Evolutionary conservation across 495 filamentous ascomycete genomes (phyloP), one percentile per base, ranked within the genome.

Genomic region (Aspergillus sparsus): DNA sequence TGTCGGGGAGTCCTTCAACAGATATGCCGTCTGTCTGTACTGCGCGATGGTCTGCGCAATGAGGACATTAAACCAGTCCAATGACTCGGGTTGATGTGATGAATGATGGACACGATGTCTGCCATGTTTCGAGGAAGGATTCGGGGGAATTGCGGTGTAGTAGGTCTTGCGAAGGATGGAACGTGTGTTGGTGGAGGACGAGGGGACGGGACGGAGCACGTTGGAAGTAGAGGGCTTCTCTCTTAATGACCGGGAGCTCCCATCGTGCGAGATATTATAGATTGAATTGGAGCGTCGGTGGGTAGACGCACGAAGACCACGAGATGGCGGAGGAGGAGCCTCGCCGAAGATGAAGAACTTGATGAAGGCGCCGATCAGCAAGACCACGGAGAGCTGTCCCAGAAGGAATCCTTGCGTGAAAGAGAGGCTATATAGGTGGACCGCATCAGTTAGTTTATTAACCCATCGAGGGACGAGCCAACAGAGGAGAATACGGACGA

Each of bases 341-440:
- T 98, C 93, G 66, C 94, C 94, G 67, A 98, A 98, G 73, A 98
- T 97, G 85, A 98, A 98, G 84, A 97, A 98, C 74, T 96, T 96
- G 74, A 98, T 98, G 79, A 98, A 98, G 63, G 87, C 88, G 51
- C 91, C 91, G 60, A 98, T 85, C 56, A 98, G 77, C 32, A 98
- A 78, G 5, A 96, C 88, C 33, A 98, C 87, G 34, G 91, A 94
- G 57, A 98, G 81, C 72, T 98, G 94, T 49, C 94, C 94, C 50
- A 97, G 81, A 60, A 98, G 84, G 64, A 98, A 89, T 31, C 94
- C 94, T 74, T 96, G 90, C 9, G 89, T 93, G 49, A 96, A 97
- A 18, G 92, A 92, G 63, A 93, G 81, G 32, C 91, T 94, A 39
- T 27, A 27, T 27, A 27, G 21, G 21, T 27, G 21, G 21, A 27